Evolutionary conservation across 2,329 filamentous ascomycete species (phyloP).

Genomic region (Colletotrichum aenigma): DNA sequence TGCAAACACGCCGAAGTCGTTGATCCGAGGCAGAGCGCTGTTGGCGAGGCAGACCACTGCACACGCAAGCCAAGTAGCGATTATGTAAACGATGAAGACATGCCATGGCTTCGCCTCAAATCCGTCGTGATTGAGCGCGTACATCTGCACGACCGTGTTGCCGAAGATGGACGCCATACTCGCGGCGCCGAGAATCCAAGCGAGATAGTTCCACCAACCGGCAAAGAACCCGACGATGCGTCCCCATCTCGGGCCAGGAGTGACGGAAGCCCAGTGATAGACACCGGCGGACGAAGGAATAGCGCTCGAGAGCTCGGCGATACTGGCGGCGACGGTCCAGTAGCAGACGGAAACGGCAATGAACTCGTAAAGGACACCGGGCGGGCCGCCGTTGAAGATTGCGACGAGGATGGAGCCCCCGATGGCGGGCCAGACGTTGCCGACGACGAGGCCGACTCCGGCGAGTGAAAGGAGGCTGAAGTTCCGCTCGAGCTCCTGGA

Average conservation of each 20-base stretch:
- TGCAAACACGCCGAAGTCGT: slow-evolving; percentile 57
- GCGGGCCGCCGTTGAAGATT: slow-evolving; percentile 65
- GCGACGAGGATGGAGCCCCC: slow-evolving; percentile 51
- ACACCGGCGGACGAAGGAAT: slow-evolving; percentile 66
- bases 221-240: slow-evolving; percentile 51
- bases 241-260: slow-evolving; percentile 55
- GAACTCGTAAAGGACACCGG: slow-evolving; percentile 68
- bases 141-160: slow-evolving; percentile 48
- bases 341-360: slow-evolving; percentile 54
- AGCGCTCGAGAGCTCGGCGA: slow-evolving; percentile 65
- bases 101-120: slow-evolving; percentile 44
- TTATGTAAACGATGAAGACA: slow-evolving; percentile 45
- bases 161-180: slow-evolving; percentile 45
- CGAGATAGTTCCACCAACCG: slow-evolving; percentile 51
- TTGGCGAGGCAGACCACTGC: slow-evolving; percentile 57
- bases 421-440: slow-evolving; percentile 48
- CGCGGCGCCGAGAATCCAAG: slow-evolving; percentile 42
- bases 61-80: slow-evolving; percentile 43
- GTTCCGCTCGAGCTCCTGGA: slow-evolving; percentile 41
- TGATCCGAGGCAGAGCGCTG: slow-evolving; percentile 53
- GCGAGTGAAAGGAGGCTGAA: slow-evolving; percentile 46
- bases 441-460: slow-evolving; percentile 43
- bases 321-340: slow-evolving; percentile 60
- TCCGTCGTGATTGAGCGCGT: slow-evolving; percentile 41
- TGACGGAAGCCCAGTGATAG: slow-evolving; percentile 66